These are phyloP conservation scores for Diaporthe ilicicola DNA, from an alignment of 2,329 filamentous ascomycete genomes.

Conservation along the genomic window DNA sequence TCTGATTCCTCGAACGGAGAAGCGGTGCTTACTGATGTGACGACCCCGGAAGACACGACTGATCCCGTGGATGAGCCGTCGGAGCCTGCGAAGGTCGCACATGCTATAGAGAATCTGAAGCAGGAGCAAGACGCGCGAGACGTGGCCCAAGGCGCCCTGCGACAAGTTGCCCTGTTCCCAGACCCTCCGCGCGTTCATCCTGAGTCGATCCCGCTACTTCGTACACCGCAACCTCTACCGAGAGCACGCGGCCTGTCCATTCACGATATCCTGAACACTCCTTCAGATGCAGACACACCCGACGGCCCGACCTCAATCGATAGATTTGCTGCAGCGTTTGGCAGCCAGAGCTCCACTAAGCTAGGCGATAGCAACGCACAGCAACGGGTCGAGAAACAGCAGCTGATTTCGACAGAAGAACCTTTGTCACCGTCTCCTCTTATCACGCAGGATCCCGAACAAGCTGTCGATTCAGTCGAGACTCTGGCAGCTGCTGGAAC, in stretches of 20 bases:
- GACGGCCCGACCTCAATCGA: slow-evolving; percentile 14
- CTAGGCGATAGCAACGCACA: neutral
- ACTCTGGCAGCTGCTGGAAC: neutral
- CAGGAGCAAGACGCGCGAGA: slow-evolving; percentile 43
- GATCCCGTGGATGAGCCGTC: slow-evolving; percentile 48
- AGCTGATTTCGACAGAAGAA: neutral
- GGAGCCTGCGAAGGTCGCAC: slow-evolving; percentile 43
- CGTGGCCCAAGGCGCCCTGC: slow-evolving; percentile 29
- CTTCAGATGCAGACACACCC: slow-evolving; percentile 21
- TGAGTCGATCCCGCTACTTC: slow-evolving; percentile 33
- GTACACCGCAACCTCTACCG: slow-evolving; percentile 12
- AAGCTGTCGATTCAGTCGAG: slow-evolving; percentile 2
- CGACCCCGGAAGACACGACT: slow-evolving; percentile 59
- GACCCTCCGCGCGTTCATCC: neutral
- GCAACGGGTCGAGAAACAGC: neutral
- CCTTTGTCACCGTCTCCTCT: neutral
- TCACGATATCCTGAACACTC: slow-evolving; percentile 30
- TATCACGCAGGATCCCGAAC: neutral
- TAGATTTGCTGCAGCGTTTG: slow-evolving; percentile 29
- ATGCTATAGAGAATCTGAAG: slow-evolving; percentile 41
- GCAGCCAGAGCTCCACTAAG: neutral
- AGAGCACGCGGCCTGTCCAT: slow-evolving; percentile 29
- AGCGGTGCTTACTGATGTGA: slow-evolving; percentile 52
- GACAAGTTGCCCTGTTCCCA: slow-evolving; percentile 28
- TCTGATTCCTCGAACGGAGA: slow-evolving; percentile 45